phyloP scores from a whole-genome alignment of 768 basidiomycete species.

The Lentinula sp. region DNA sequence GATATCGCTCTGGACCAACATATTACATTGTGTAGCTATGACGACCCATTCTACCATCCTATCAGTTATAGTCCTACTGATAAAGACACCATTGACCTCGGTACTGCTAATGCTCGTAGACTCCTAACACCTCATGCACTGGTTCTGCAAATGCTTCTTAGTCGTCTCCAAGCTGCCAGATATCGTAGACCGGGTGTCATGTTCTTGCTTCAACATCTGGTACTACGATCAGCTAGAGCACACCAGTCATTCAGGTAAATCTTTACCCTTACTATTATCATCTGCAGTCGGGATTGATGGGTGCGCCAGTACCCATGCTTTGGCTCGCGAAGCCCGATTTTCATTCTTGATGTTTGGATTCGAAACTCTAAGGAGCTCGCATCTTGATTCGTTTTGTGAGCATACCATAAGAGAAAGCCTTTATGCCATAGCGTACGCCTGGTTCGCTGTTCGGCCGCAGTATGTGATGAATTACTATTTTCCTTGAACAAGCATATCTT shows the following conservation, averaged over 20 bases:
- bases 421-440: conserved; percentile 77
- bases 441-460: conserved; percentile 95
- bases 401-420: conserved; percentile 65
- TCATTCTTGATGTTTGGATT: conserved; percentile 91
- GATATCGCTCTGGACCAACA: background rate
- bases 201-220: conserved; percentile 78
- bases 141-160: conserved; percentile 83
- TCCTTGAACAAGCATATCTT: background rate
- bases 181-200: conserved; percentile 83
- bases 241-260: conserved; percentile 69
- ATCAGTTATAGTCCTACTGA: conserved; percentile 89
- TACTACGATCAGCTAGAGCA: conserved; percentile 72
- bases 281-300: background rate
- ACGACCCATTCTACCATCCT: conserved; percentile 83
- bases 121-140: conserved; percentile 79
- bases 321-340: conserved; percentile 87
- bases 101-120: conserved; percentile 61
- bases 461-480: conserved; percentile 32
- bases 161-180: conserved; percentile 88
- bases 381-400: conserved; percentile 80
- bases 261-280: background rate
- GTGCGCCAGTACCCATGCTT: conserved; percentile 71
- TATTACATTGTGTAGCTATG: conserved; percentile 47
- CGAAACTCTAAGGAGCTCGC: conserved; percentile 83
- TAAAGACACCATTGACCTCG: conserved; percentile 74